phyloP scores from a whole-genome alignment of 495 filamentous ascomycete genomes.

The Penicillium ochrochloron region DNA sequence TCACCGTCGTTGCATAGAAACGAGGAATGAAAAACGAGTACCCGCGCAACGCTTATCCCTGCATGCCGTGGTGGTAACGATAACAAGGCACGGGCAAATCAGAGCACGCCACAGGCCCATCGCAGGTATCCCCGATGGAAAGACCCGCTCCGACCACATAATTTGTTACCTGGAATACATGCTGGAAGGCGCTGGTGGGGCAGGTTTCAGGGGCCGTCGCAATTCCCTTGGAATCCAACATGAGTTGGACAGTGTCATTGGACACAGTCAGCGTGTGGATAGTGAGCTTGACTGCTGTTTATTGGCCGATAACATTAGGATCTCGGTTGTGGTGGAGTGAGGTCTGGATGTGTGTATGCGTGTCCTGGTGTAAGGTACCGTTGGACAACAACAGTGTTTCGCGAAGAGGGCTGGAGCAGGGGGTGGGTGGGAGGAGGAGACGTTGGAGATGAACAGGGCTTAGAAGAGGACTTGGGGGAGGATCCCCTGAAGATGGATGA shows the following conservation, averaged over 20 bases:
- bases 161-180: constrained; percentile 32
- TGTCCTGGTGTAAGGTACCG: constrained; percentile 3
- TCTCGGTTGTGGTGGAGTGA: not conserved
- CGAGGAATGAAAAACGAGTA: constrained; percentile 36
- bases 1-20: constrained; percentile 22
- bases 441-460: not conserved
- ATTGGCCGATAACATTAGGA: constrained; percentile 14
- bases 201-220: constrained; percentile 40
- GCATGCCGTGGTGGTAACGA: constrained; percentile 35
- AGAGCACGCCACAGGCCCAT: constrained; percentile 11
- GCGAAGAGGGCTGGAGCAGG: not conserved
- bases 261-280: constrained; percentile 4
- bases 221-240: constrained; percentile 36
- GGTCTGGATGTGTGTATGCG: constrained; percentile 4
- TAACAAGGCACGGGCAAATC: constrained; percentile 35
- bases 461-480: not conserved
- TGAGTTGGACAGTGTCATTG: constrained; percentile 19
- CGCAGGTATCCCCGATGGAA: constrained; percentile 21
- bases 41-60: constrained; percentile 33
- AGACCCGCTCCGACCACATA: constrained; percentile 21
- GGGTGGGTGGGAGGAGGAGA: not conserved
- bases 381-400: constrained; percentile 20
- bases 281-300: not conserved
- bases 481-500: not conserved
- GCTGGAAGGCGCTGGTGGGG: constrained; percentile 24